Base-by-base conservation (phyloP, 2,329 filamentous ascomycete genomes). In the Pestalotiopsis sp. region DNA sequence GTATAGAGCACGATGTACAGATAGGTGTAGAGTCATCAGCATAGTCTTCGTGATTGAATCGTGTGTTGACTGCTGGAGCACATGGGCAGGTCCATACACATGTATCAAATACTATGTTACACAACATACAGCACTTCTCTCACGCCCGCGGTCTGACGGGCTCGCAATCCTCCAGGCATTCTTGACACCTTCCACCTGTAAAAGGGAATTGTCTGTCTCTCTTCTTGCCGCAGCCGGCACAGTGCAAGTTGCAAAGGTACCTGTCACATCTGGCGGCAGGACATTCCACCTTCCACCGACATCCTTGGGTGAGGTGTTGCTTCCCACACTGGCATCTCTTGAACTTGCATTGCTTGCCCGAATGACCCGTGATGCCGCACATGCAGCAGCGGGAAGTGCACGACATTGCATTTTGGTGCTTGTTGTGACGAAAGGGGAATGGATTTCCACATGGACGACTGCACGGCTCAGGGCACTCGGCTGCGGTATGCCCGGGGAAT, bases 371-470 rank as follows among this genome's bases (percentile, higher is more conserved):
- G 3, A 78, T 66, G n/a, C 81, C 81, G 68, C 81, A 83, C 81
- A 83, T 82, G 70, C 81, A 82, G 70, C 81, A 83, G 20, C 81
- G 76, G 17, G 72, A 62, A 20, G 70, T 69, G 72, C 81, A 83
- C 3, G 74, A 73, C 76, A 83, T 82, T 58, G 80, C 81, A 58
- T 77, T 80, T 36, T 72, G 73, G 69, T 81, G 78, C 60, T 72
- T 73, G 70, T 72, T 73, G 59, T 74, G 72, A 6, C 77, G 77
- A 2, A 72, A 70, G 0, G 68, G 68, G 12, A 70, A 62, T 2
- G 70, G 64, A 41, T 71, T 72, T n/a, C 78, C 79, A 41, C 80
- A 82, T 13, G 69, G 68, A 56, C 78, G 77, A 52, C 75, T 78
- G 71, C 80, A 82, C 3, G 73, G 71, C 4, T 80, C 67, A n/a